Conservation (phyloP, 1,139 yeast species). For the Yamadazyma membranifaciens region DNA sequence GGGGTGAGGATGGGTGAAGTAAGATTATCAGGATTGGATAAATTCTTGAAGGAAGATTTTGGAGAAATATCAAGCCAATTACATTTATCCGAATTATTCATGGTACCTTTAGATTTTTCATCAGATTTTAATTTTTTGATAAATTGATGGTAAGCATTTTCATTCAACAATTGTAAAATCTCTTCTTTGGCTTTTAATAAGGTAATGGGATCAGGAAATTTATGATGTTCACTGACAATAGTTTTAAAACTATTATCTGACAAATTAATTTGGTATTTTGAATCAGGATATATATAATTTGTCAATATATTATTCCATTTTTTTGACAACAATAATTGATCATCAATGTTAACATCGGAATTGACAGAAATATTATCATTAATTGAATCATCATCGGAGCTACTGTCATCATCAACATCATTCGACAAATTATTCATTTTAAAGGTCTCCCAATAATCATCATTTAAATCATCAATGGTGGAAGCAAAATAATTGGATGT, state of each 20-base stretch:
- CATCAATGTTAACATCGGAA: conserved; percentile 8
- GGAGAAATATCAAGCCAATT: conserved; percentile 3
- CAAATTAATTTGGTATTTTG: conserved; percentile 47
- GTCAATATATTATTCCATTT: conserved; percentile 31
- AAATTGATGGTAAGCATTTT: conserved; percentile 36
- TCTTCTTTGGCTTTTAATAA: conserved; percentile 45
- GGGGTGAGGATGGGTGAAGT: conserved; percentile 5
- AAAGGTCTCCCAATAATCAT: conserved; percentile 29
- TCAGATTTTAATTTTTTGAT: conserved; percentile 11
- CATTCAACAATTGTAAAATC: conserved; percentile 42
- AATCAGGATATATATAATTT: conserved; percentile 29
- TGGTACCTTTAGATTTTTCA: not conserved
- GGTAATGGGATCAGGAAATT: conserved; percentile 38
- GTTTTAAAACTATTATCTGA: conserved; percentile 33
- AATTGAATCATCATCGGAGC: conserved; percentile 3
- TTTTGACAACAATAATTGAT: conserved; percentile 6
- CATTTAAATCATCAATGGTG: conserved; percentile 33
- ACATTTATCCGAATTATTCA: conserved; percentile 10
- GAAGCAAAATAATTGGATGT: conserved; percentile 29
- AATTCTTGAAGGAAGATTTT: conserved; percentile 1
- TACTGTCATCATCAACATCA: conserved; percentile 12
- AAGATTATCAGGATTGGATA: not conserved
- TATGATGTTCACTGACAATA: conserved; percentile 22
- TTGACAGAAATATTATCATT: conserved; percentile 6
- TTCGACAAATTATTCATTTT: conserved; percentile 20